A percentile compares a stretch with the other conserved stretches of the same genome.
Evolutionary conservation across 345 rosid genomes (phyloP).

Genomic region (Stellera chamaejasme): DNA sequence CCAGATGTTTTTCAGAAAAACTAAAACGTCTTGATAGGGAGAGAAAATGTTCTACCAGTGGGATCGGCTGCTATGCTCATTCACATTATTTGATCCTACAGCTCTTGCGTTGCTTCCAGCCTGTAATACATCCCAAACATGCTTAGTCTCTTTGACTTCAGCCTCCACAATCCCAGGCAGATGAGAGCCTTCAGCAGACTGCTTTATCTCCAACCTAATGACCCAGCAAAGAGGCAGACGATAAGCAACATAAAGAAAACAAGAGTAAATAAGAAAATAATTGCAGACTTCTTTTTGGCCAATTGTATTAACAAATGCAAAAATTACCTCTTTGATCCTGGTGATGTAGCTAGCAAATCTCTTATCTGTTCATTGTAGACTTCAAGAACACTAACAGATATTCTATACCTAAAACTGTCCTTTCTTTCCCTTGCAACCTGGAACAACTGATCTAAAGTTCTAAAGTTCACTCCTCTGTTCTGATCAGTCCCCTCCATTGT

Average conservation of each 20-base stretch:
- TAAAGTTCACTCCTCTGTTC: slow-evolving; percentile 88
- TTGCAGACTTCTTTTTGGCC: too few relatives aligned
- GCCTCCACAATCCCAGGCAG: slow-evolving; percentile 91
- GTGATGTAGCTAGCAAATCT: slow-evolving; percentile 76
- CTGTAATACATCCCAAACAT: slow-evolving; percentile 85
- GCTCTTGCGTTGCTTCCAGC: slow-evolving; percentile 92
- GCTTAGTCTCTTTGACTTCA: slow-evolving; percentile 55
- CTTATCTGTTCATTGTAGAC: slow-evolving; percentile 97
- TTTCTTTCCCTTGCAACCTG: slow-evolving; percentile 66
- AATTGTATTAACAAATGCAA: too few relatives aligned
- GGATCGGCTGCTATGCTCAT: slow-evolving; percentile 96
- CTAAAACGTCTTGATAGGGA: not conserved
- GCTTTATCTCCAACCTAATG: slow-evolving; percentile 84
- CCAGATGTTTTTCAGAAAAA: too few relatives aligned
- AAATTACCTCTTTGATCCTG: slow-evolving; percentile 68
- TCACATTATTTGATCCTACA: slow-evolving; percentile 94
- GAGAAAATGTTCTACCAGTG: slow-evolving; percentile 54
- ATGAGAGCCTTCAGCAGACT: slow-evolving; percentile 75
- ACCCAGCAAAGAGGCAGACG: slow-evolving; percentile 5
- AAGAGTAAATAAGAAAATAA: too few relatives aligned
- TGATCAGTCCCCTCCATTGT: slow-evolving; percentile 93
- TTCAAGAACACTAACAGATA: slow-evolving; percentile 95
- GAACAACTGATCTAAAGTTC: slow-evolving; percentile 83
- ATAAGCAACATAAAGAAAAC: not conserved
- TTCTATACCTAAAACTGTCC: slow-evolving; percentile 51